These are phyloP conservation scores for Metarhizium album DNA, from an alignment of 2,329 filamentous ascomycete species.

Conservation along the genomic window DNA sequence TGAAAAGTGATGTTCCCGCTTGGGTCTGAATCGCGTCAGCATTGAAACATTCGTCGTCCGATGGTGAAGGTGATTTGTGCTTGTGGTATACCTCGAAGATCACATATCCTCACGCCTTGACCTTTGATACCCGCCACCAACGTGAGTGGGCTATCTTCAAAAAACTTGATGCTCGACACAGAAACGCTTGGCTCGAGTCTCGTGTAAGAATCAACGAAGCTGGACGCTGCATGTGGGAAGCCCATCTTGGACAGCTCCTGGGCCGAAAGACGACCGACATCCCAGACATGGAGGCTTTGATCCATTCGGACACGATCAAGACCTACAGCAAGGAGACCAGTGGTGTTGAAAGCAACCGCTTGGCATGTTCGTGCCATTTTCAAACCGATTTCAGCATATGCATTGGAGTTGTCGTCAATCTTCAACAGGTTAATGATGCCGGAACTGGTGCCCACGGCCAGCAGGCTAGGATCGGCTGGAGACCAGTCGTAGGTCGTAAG, in stretches of 20 bases:
- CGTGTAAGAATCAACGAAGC: constrained; percentile 45
- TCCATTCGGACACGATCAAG: constrained; percentile 75
- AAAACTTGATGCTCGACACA: constrained; percentile 77
- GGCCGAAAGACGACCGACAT: constrained; percentile 52
- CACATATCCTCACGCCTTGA: constrained; percentile 65
- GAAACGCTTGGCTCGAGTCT: constrained; percentile 56
- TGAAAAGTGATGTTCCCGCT: constrained; percentile 47
- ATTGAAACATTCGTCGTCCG: background rate
- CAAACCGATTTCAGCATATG: constrained; percentile 54
- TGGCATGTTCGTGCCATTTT: constrained; percentile 71
- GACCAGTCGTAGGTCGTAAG: constrained; percentile 60
- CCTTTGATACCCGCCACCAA: constrained; percentile 67
- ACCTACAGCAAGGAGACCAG: constrained; percentile 63
- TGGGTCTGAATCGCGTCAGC: constrained; percentile 28
- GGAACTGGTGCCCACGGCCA: constrained; percentile 64
- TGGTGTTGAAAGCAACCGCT: constrained; percentile 67
- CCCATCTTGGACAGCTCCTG: constrained; percentile 37
- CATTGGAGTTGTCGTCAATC: constrained; percentile 59
- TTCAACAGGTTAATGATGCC: constrained; percentile 67
- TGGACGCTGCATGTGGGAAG: constrained; percentile 36
- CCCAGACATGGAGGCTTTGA: constrained; percentile 73
- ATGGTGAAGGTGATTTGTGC: background rate
- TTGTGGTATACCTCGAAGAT: constrained; percentile 53
- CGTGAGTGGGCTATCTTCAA: constrained; percentile 64
- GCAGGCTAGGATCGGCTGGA: constrained; percentile 48